Percentiles rank a stretch among this genome's conserved stretches.
These are phyloP conservation scores for Nasturtium officinale DNA, from an alignment of 345 rosid genomes.

Conservation along the genomic window DNA sequence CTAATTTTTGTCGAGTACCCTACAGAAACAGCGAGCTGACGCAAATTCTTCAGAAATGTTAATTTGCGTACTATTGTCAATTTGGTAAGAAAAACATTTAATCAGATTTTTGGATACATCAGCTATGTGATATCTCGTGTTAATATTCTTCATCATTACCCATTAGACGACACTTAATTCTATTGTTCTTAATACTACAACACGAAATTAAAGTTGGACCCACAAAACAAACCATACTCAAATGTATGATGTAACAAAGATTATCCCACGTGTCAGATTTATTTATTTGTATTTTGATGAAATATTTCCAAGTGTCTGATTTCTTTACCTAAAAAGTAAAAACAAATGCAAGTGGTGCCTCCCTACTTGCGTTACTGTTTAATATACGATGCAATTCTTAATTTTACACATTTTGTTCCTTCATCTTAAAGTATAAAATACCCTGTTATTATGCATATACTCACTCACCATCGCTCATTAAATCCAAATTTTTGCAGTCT, in stretches of 20 bases:
- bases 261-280: background rate
- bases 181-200: background rate
- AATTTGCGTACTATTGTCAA: too few species aligned
- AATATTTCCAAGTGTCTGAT: conserved; percentile 1
- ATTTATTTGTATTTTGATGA: background rate
- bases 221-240: background rate
- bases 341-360: conserved; percentile 17
- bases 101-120: background rate
- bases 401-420: background rate
- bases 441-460: background rate
- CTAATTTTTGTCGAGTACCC: background rate
- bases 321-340: conserved; percentile 2
- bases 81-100: background rate
- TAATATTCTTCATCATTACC: background rate
- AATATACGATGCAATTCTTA: too few species aligned
- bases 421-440: background rate
- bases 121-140: background rate
- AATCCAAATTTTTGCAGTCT: conserved; percentile 28
- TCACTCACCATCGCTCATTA: conserved; percentile 14
- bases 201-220: background rate
- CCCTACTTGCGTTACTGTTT: background rate
- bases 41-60: background rate
- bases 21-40: background rate
- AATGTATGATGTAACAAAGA: background rate
- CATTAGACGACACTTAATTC: background rate